Conservation (phyloP, 2,329 filamentous ascomycete species). For the Pseudogymnoascus sp. region DNA sequence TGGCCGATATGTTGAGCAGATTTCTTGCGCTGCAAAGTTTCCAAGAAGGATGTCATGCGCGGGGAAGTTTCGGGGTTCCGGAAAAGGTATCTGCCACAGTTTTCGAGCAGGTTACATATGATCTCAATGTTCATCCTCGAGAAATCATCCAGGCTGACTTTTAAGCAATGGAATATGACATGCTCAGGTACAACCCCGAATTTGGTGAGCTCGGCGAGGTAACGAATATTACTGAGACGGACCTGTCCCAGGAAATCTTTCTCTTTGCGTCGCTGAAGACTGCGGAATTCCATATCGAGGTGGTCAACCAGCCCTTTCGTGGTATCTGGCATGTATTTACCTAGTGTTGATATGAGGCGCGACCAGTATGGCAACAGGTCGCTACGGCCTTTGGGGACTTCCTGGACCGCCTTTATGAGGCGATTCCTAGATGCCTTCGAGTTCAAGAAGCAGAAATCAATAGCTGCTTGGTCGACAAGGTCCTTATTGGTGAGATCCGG, state of each 20-base stretch:
- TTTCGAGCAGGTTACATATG: slow-evolving; percentile 90
- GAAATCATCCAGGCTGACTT: slow-evolving; percentile 95
- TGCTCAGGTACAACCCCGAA: slow-evolving; percentile 97
- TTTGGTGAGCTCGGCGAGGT: slow-evolving; percentile 93
- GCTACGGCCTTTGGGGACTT: slow-evolving; percentile 87
- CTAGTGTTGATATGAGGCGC: slow-evolving; percentile 86
- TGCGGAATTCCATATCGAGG: slow-evolving; percentile 93
- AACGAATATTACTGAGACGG: slow-evolving; percentile 90
- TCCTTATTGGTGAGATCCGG: slow-evolving; percentile 91
- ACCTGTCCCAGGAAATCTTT: slow-evolving; percentile 97
- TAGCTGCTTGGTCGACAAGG: slow-evolving; percentile 79
- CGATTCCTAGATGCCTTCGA: slow-evolving; percentile 96
- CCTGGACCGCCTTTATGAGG: slow-evolving; percentile 84
- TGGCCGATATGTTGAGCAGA: slow-evolving; percentile 90
- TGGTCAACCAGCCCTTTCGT: slow-evolving; percentile 85
- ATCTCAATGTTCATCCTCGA: slow-evolving; percentile 99
- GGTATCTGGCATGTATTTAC: slow-evolving; percentile 91
- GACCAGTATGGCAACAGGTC: slow-evolving; percentile 88
- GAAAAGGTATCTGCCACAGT: slow-evolving; percentile 88
- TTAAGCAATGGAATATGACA: slow-evolving; percentile 97
- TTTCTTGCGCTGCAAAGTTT: slow-evolving; percentile 94
- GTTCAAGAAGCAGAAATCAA: slow-evolving; percentile 97
- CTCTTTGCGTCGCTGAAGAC: slow-evolving; percentile 89
- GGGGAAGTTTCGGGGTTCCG: slow-evolving; percentile 89
- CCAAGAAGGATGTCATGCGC: slow-evolving; percentile 87